Evolutionary conservation across 1,284 basidiomycete species (phyloP).

Genomic region (Leccinum pallidistipes): DNA sequence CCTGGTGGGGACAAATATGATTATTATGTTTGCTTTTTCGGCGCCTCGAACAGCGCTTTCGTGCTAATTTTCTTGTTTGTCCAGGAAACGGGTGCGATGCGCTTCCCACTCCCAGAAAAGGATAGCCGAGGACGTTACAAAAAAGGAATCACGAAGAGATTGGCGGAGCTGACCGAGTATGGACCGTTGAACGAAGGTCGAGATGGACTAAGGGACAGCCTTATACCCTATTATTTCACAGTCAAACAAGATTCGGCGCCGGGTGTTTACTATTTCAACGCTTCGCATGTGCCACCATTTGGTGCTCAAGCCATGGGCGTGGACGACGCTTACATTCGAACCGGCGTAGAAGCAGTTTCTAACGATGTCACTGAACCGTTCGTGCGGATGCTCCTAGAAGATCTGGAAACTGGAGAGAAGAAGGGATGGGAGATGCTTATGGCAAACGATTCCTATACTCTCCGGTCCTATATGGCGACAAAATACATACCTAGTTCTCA

Average conservation of each 20-base stretch:
- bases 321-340: constrained; percentile 7
- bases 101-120: neutral
- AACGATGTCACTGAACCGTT: neutral
- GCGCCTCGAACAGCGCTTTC: neutral
- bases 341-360: constrained; percentile 11
- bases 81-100: neutral
- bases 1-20: neutral
- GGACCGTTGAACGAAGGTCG: neutral
- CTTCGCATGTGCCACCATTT: constrained; percentile 2
- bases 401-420: constrained; percentile 2
- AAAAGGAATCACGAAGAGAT: constrained; percentile 30
- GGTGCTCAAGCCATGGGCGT: neutral
- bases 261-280: constrained; percentile 16
- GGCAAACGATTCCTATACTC: constrained; percentile 14
- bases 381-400: constrained; percentile 4
- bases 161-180: constrained; percentile 20
- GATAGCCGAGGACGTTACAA: constrained; percentile 9
- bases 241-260: constrained; percentile 1
- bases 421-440: constrained; percentile 18
- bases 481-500: constrained; percentile 17
- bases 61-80: neutral
- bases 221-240: constrained; percentile 16
- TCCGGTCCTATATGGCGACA: constrained; percentile 8
- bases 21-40: neutral
- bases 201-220: constrained; percentile 4